Percentiles rank a stretch among this genome's conserved stretches.
These are phyloP conservation scores for Silene uniflora DNA, from an alignment of 148 eudicot species.

Conservation along the genomic window DNA sequence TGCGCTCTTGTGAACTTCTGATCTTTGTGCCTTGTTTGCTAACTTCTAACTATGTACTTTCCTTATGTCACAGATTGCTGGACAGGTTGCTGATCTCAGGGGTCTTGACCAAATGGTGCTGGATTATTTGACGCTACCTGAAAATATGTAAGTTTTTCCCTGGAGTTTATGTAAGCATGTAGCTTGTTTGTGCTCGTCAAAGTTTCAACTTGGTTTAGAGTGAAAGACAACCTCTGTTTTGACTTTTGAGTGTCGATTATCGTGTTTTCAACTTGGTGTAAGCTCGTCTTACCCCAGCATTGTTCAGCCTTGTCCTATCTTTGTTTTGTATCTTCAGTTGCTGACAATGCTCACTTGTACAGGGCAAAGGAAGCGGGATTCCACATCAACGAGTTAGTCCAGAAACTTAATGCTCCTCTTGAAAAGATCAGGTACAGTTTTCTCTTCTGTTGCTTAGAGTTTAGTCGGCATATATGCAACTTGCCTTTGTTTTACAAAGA, in stretches of 20 bases:
- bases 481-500: not conserved
- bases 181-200: not conserved
- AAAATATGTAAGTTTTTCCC: conserved; percentile 48
- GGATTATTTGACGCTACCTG: conserved; percentile 57
- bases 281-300: not conserved
- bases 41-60: not conserved
- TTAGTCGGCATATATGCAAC: not conserved
- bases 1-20: not conserved
- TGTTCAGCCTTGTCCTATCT: not conserved
- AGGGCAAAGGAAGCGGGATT: conserved; percentile 50
- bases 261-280: not conserved
- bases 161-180: conserved; percentile 3
- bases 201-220: not conserved
- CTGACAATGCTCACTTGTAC: conserved; percentile 10
- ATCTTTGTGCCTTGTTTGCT: conserved; percentile 4
- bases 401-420: conserved; percentile 43
- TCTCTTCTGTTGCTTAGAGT: conserved; percentile 13
- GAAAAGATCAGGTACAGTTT: conserved; percentile 49
- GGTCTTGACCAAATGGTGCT: conserved; percentile 59
- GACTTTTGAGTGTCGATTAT: not conserved
- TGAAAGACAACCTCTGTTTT: not conserved
- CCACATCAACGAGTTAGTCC: conserved; percentile 48
- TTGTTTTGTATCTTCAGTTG: not conserved
- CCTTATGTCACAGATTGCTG: conserved; percentile 34
- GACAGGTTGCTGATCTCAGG: conserved; percentile 35